These are phyloP conservation scores for Aspergillus sp. DNA, from an alignment of 2,329 filamentous ascomycete genomes.

Conservation along the genomic window DNA sequence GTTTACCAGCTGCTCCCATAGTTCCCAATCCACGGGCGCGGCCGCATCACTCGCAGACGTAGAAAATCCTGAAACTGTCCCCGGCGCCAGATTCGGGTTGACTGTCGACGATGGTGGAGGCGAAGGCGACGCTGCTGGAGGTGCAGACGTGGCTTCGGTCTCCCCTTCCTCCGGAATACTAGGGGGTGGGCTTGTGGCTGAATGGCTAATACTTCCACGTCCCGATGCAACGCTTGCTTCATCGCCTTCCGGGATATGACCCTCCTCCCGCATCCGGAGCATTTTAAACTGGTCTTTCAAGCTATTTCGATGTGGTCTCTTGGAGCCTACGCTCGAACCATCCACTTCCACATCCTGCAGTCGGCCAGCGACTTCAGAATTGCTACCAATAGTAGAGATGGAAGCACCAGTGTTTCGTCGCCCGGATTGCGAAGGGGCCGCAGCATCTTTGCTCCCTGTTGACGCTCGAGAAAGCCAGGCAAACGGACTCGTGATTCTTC, in stretches of 20 bases:
- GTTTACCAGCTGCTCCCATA: constrained; percentile 96
- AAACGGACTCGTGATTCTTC: constrained; percentile 86
- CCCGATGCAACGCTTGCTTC: constrained; percentile 52
- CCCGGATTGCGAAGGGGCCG: constrained; percentile 51
- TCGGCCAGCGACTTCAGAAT: constrained; percentile 73
- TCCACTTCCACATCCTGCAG: constrained; percentile 63
- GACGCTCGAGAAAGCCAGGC: constrained; percentile 76
- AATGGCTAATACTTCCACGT: constrained; percentile 42
- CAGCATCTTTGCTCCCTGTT: constrained; percentile 53
- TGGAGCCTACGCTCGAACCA: constrained; percentile 47
- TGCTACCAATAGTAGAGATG: constrained; percentile 74
- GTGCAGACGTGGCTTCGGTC: constrained; percentile 32
- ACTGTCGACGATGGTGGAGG: constrained; percentile 57
- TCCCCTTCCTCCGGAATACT: constrained; percentile 50
- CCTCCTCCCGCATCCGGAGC: constrained; percentile 73
- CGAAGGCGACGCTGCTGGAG: constrained; percentile 27
- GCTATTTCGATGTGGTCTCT: constrained; percentile 59
- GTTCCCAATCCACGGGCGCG: constrained; percentile 90
- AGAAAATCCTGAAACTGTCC: constrained; percentile 79
- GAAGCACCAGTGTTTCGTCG: constrained; percentile 79
- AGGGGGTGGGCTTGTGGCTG: constrained; percentile 50
- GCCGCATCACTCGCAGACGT: constrained; percentile 64
- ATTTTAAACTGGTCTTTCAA: constrained; percentile 78
- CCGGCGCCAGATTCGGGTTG: constrained; percentile 73
- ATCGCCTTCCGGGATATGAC: constrained; percentile 58